Evolutionary conservation across 371 early-diverging fungal genomes (phyloP).

Genomic region (Ordospora colligata): DNA sequence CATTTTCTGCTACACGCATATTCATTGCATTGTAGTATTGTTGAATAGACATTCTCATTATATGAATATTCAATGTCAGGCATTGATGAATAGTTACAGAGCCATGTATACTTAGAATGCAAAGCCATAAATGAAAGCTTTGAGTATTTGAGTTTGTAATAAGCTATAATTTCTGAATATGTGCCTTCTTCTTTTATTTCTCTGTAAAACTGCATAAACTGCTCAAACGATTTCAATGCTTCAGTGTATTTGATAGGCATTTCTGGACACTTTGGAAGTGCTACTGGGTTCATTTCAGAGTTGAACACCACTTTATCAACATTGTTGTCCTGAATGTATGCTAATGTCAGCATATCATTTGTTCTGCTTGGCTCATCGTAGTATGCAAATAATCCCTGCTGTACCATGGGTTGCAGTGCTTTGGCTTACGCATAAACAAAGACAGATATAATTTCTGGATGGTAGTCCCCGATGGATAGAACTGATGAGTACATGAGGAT

Average conservation of each 20-base stretch:
- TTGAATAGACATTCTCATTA: not conserved
- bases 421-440: not conserved
- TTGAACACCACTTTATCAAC: not conserved
- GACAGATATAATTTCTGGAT: not conserved
- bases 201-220: not conserved
- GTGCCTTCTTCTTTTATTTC: not conserved
- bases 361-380: not conserved
- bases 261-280: not conserved
- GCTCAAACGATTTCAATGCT: not conserved
- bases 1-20: not conserved
- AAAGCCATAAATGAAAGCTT: not conserved
- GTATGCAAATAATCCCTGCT: not conserved
- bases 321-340: not conserved
- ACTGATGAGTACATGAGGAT: slow-evolving; percentile 52
- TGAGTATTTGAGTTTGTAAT: not conserved
- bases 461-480: slow-evolving; percentile 52
- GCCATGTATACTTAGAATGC: not conserved
- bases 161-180: not conserved
- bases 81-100: not conserved
- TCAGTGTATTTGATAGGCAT: not conserved
- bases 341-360: not conserved
- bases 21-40: not conserved
- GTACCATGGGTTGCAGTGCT: not conserved
- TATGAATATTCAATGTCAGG: not conserved
- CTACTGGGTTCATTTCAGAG: not conserved